These are phyloP conservation scores for Pseudozyma sp. DNA, from an alignment of 1,284 basidiomycete species.

Conservation along the genomic window DNA sequence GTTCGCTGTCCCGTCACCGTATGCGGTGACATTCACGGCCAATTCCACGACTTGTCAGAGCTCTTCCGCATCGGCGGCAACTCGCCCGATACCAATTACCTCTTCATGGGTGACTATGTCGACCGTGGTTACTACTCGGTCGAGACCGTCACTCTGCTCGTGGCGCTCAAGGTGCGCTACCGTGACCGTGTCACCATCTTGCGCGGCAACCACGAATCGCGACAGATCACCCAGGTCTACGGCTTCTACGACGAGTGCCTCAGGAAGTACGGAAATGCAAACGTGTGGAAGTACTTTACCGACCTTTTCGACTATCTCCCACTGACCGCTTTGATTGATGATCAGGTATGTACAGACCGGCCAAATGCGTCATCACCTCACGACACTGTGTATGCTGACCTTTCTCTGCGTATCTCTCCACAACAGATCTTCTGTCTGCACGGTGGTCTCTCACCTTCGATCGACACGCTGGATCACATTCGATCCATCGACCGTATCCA, in stretches of 20 bases:
- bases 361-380: neutral
- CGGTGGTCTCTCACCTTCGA: conserved; percentile 96
- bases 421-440: conserved; percentile 94
- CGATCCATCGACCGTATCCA: conserved; percentile 98
- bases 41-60: conserved; percentile 96
- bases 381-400: neutral
- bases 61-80: conserved; percentile 99
- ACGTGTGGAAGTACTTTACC: conserved; percentile 99
- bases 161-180: conserved; percentile 97
- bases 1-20: conserved; percentile 81
- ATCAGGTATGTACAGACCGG: conserved; percentile 80
- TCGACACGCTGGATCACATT: conserved; percentile 99
- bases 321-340: conserved; percentile 95
- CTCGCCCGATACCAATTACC: conserved; percentile 99
- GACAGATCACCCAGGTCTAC: conserved; percentile 99
- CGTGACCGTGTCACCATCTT: conserved; percentile 98
- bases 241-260: conserved; percentile 99
- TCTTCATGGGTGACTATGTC: conserved; percentile 99
- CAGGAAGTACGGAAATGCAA: conserved; percentile 99
- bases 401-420: neutral
- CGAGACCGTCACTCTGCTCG: conserved; percentile 97
- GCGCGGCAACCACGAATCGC: conserved; percentile 96
- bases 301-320: conserved; percentile 99
- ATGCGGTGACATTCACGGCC: conserved; percentile 89
- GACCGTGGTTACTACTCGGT: conserved; percentile 99